Evolutionary conservation across 2,329 filamentous ascomycete species (phyloP), one percentile per base, ranked within the genome.

Genomic region (Aspergillus sp.): DNA sequence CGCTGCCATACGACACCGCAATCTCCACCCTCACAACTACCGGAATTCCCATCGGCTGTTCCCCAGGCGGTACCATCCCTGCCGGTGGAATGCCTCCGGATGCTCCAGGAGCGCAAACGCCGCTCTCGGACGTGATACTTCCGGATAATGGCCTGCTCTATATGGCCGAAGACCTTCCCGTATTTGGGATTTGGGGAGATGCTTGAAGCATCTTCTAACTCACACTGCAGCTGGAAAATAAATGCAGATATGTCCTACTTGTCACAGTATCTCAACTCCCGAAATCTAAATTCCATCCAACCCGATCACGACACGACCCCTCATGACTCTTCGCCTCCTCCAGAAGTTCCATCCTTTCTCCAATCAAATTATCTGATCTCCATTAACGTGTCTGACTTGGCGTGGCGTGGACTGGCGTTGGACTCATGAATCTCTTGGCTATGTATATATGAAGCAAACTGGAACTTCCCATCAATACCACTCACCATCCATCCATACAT

Each of bases 1-100:
- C 57, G 2, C 56, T 74, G 6, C 69, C 71, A 1, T 74, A 71
- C 21, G 71, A 74, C 59, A 65, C 68, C 12, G 67, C 72, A 2
- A 73, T 75, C 5, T 74, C 72, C 9, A 69, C 72, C 0, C 63
- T 75, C 5, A 75, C 72, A 2, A 75, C 72, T 1, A 72, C 72
- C 0, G 72, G 72, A 0, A 72, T 75, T 17, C 72, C 72, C 2
- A 65, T 75, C 13, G 70, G 70, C 19, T 73, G 70, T 49, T 74
- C 72, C 1, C 72, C 72, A 1, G 72, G 69, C 8, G 70, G 70
- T 9, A 68, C 71, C 4, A 67, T 72, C 41, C 67, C 69, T 6
- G 47, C 65, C 2, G 65, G 64, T 2, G 63, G 56, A 17, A 57
- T 63, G 17, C 39, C 53, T 13, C 43, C 53, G 5, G 32, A 65